Percentiles rank a stretch among this genome's conserved stretches.
Conservation (phyloP, 768 basidiomycete species). For the Lentinula raphanica region DNA sequence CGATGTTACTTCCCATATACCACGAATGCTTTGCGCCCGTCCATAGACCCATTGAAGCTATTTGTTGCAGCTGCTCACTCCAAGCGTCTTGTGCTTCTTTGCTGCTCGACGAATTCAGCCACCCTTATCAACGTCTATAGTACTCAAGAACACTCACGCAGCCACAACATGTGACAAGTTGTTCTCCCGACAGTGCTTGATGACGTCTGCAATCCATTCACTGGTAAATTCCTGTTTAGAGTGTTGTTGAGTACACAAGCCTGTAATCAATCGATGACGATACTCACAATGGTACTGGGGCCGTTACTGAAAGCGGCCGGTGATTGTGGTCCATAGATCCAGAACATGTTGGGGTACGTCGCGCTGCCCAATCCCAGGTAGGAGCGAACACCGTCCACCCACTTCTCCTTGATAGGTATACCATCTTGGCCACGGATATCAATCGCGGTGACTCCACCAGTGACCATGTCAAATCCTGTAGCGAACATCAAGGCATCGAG, state of each 20-base stretch:
- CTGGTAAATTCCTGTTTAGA: conserved; percentile 19
- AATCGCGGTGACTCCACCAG: conserved; percentile 11
- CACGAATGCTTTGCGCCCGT: conserved; percentile 7
- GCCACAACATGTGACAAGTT: background rate
- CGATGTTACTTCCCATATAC: conserved; percentile 13
- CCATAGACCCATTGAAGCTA: background rate
- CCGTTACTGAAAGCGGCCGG: conserved; percentile 13
- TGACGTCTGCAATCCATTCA: conserved; percentile 19
- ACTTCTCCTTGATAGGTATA: conserved; percentile 12
- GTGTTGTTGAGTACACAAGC: background rate
- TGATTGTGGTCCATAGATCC: conserved; percentile 12
- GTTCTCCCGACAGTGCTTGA: conserved; percentile 14
- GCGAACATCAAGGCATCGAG: conserved; percentile 14
- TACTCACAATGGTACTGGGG: conserved; percentile 11
- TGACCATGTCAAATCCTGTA: conserved; percentile 14
- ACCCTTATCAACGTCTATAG: background rate
- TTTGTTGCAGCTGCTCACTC: background rate
- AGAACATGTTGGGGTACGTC: conserved; percentile 16
- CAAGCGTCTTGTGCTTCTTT: background rate
- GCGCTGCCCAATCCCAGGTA: conserved; percentile 14
- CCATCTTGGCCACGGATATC: conserved; percentile 14
- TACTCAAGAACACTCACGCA: background rate
- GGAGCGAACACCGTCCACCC: conserved; percentile 11
- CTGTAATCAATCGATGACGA: background rate
- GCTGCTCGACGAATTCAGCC: background rate